A percentile compares a stretch with the other conserved stretches of the same genome.
Conservation (phyloP, 805 yeast species). For the Kazachstania martiniae region DNA sequence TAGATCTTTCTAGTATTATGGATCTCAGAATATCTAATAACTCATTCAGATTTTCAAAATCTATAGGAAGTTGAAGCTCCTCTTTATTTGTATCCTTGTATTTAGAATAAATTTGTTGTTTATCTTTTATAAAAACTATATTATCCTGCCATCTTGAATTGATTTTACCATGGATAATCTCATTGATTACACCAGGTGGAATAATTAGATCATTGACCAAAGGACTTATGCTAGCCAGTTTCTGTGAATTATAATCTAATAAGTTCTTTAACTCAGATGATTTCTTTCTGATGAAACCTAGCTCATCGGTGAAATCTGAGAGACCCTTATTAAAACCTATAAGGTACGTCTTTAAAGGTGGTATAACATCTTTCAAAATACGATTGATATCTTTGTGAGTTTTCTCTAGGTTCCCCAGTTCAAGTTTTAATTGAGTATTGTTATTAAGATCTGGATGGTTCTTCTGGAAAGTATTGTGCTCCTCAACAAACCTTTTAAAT, state of each 20-base stretch:
- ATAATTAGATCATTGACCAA: slow-evolving; percentile 64
- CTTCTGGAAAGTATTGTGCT: slow-evolving; percentile 2
- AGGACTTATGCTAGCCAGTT: slow-evolving; percentile 52
- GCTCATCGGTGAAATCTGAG: slow-evolving; percentile 43
- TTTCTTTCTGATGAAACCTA: slow-evolving; percentile 47
- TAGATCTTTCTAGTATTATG: slow-evolving; percentile 64
- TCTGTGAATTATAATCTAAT: slow-evolving; percentile 36
- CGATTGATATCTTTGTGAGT: slow-evolving; percentile 11
- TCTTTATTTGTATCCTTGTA: slow-evolving; percentile 18
- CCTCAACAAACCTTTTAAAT: slow-evolving; percentile 2
- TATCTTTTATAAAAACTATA: slow-evolving; percentile 46
- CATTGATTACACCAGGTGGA: slow-evolving; percentile 58
- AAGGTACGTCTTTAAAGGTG: slow-evolving; percentile 45
- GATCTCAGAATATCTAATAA: slow-evolving; percentile 39
- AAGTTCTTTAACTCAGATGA: slow-evolving; percentile 39
- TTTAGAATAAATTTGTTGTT: slow-evolving; percentile 40
- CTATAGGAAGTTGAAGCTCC: slow-evolving; percentile 12
- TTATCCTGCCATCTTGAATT: slow-evolving; percentile 55
- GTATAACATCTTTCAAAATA: slow-evolving; percentile 22
- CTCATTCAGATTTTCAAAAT: slow-evolving; percentile 15
- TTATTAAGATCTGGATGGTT: slow-evolving; percentile 3
- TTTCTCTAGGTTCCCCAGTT: slow-evolving; percentile 10
- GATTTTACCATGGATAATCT: slow-evolving; percentile 48
- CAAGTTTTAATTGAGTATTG: slow-evolving; percentile 7
- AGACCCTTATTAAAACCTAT: slow-evolving; percentile 48